Base-by-base conservation (phyloP, 441 rosid species). In the Kokia cookei region DNA sequence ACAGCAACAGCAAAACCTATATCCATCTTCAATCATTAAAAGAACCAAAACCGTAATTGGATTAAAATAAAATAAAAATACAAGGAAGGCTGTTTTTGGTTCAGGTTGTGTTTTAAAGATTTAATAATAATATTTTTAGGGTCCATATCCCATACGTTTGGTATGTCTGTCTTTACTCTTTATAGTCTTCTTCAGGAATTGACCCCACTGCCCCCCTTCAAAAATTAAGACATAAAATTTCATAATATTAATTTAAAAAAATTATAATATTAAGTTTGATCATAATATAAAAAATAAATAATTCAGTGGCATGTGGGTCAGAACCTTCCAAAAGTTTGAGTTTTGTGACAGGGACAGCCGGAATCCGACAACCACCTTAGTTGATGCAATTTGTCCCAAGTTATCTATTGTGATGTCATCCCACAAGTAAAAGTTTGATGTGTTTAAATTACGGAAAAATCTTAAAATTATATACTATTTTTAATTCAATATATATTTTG, bases 381-480 rank as follows among this genome's bases (percentile, higher is more conserved):
- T 12, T 11, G 37, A 6, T 11, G 32, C 63, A 59, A 26, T 7
- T 58, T 58, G 15, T 58, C n/a, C 26, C 8, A 26, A 58, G n/a
- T 26, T 58, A 22, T 91, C 48, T 81, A 83, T 0, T 91, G 26
- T 24, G 62, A 3, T 24, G 62, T 57, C 62, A 51, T 37, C 42
- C 42, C 42, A 37, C 42, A 37, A 37, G 42, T 37, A 37, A 37
- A 7, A 37, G 42, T 37, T 37, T 37, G 10, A 7, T 4, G 8
- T 37, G 1, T 37, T 37, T 7, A 37, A 37, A 37, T 37, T 37
- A 19, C 22, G 22, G 22, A 19, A 19, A 19, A 19, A 19, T 19
- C 22, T 19, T 19, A 19, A 19, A 19, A 19, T 19, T 19, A 19
- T 19, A 19, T 19, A 19, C 22, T 19, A 19, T 0, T 19, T 19